Conservation (phyloP, 106 monocot genomes). For the Dendrobium officinale region DNA sequence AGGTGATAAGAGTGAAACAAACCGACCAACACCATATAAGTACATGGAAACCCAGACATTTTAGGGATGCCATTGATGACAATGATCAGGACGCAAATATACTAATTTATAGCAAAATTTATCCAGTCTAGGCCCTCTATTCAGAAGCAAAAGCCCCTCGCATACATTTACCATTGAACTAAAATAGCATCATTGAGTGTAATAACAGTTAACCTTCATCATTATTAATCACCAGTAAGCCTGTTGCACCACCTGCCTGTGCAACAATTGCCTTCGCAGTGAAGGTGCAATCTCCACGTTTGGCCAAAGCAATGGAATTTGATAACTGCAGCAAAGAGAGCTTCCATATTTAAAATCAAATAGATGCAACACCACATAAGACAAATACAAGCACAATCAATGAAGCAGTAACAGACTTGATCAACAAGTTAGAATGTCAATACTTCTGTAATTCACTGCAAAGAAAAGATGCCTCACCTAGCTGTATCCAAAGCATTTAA, state of each 20-base stretch:
- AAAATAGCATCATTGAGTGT: conserved; percentile 1
- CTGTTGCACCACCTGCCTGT: conserved; percentile 68
- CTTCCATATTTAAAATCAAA: not conserved
- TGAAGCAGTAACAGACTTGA: not conserved
- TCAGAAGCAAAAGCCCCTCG: not conserved
- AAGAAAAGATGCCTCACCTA: not conserved
- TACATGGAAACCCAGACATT: not conserved
- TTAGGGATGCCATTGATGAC: not conserved
- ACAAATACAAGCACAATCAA: not conserved
- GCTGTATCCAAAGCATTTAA: not conserved
- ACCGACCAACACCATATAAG: not conserved
- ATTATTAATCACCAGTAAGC: conserved; percentile 82
- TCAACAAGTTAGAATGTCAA: not conserved
- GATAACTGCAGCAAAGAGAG: conserved; percentile 37
- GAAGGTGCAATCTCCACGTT: conserved; percentile 78
- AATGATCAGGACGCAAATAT: not conserved
- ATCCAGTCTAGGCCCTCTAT: not conserved
- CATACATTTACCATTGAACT: not conserved
- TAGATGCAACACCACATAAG: not conserved
- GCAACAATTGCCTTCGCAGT: conserved; percentile 78
- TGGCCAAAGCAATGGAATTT: conserved; percentile 69
- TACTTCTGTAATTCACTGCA: not conserved
- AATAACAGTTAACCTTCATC: conserved; percentile 60
- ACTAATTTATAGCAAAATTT: not conserved
- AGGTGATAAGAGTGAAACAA: not conserved